Percentiles rank a stretch among this genome's conserved stretches.
Conservation (phyloP, 768 basidiomycete species). For the Hydnomerulius pinastri region DNA sequence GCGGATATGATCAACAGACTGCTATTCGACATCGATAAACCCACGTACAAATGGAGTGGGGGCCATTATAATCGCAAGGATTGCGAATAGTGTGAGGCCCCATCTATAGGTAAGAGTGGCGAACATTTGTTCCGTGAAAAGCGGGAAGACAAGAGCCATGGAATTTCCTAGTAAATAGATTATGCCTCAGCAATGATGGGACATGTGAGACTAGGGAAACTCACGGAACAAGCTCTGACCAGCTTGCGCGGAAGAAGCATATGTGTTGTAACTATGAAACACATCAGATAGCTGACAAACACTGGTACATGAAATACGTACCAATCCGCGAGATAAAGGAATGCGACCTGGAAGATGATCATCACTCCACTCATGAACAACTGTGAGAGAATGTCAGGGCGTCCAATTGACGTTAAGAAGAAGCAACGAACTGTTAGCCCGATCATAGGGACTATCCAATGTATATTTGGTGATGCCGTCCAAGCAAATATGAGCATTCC, state of each 20-base stretch:
- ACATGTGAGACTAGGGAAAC: slow-evolving; percentile 9
- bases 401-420: not conserved
- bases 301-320: slow-evolving; percentile 22
- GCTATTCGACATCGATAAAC: no score
- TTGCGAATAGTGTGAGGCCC: slow-evolving; percentile 45
- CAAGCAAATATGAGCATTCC: slow-evolving; percentile 74
- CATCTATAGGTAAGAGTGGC: slow-evolving; percentile 48
- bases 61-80: slow-evolving; percentile 44
- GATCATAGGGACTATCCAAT: slow-evolving; percentile 52
- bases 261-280: slow-evolving; percentile 39
- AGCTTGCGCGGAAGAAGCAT: slow-evolving; percentile 57
- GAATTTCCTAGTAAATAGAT: slow-evolving; percentile 34
- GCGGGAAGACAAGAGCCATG: slow-evolving; percentile 46
- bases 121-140: slow-evolving; percentile 52
- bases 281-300: not conserved
- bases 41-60: slow-evolving; percentile 45
- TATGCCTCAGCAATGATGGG: not conserved
- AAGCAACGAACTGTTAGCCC: slow-evolving; percentile 22
- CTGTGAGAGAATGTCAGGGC: slow-evolving; percentile 22
- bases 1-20: not conserved
- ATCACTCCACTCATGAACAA: slow-evolving; percentile 41
- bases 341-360: slow-evolving; percentile 46
- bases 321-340: slow-evolving; percentile 54
- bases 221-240: slow-evolving; percentile 50
- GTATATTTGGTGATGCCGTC: slow-evolving; percentile 55